Conservation (phyloP, 352 stramenopile genomes). For the Peronosclerospora sorghi region DNA sequence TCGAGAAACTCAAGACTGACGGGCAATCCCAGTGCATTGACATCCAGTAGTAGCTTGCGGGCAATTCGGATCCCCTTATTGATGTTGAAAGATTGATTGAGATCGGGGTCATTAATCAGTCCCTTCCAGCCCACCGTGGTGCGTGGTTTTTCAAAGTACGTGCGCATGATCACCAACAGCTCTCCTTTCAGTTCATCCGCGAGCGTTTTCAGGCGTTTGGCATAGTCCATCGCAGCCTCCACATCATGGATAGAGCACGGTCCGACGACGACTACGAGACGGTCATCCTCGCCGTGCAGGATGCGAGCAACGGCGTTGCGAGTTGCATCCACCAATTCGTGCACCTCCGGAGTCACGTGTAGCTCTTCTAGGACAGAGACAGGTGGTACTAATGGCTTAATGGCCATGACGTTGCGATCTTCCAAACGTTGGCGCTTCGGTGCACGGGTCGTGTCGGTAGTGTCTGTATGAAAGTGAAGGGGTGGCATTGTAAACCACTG, state of each 20-base stretch:
- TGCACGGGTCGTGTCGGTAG: conserved; percentile 23
- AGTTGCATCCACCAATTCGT: conserved; percentile 47
- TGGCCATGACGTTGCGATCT: conserved; percentile 59
- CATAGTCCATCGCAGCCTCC: conserved; percentile 63
- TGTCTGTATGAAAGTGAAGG: conserved; percentile 16
- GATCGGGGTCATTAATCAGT: conserved; percentile 79
- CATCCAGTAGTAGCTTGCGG: conserved; percentile 72
- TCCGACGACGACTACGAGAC: conserved; percentile 61
- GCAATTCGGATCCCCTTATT: conserved; percentile 82
- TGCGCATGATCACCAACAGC: conserved; percentile 77
- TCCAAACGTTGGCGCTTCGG: conserved; percentile 60
- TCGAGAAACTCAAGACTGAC: conserved; percentile 74
- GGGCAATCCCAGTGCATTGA: conserved; percentile 68
- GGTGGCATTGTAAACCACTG: conserved; percentile 16
- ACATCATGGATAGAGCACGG: conserved; percentile 81
- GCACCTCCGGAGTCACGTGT: conserved; percentile 51
- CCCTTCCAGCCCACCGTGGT: conserved; percentile 81
- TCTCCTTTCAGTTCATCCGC: conserved; percentile 46
- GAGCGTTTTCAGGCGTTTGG: conserved; percentile 41
- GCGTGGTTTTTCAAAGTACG: conserved; percentile 82
- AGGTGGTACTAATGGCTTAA: conserved; percentile 58
- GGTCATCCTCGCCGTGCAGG: conserved; percentile 56
- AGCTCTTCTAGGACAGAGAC: conserved; percentile 65
- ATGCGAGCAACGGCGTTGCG: conserved; percentile 43
- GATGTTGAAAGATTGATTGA: conserved; percentile 80